Evolutionary conservation across 1,284 basidiomycete species (phyloP), one percentile per base, ranked within the genome.

Genomic region (Ceratorhiza oryzae-sativae): DNA sequence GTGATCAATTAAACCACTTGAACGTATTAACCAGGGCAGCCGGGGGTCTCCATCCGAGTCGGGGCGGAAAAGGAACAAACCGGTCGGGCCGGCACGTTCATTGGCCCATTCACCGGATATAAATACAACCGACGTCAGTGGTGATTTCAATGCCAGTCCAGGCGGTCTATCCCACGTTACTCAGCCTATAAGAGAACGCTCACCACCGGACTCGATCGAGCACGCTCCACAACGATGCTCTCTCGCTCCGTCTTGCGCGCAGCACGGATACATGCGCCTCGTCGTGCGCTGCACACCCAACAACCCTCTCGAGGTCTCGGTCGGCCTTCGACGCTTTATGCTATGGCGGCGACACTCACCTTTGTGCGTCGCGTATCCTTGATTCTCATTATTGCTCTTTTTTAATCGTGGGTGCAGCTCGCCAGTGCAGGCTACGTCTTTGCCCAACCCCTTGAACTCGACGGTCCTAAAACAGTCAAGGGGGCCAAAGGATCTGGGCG

Each of bases 171-270:
- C 32, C 25, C 53, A 34, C 48, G 48, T 51, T 51, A 51, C 15
- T 25, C 25, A 8, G 27, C 25, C 6, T 51, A 51, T 51, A 51
- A 51, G 48, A 51, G 4, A 45, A 18, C n/a, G n/a, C 42, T 45
- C 15, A 18, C 42, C 42, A 45, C 42, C n/a, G 6, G 36, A 5
- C 42, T 45, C 15, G 42, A 45, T 18, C n/a, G 42, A 18, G 15
- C n/a, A 6, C n/a, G 3, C 10, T 45, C 42, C 18, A 45, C 42
- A 45, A 45, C 15, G 15, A 68, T 68, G 65, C 65, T 68, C 6
- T 68, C 65, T 10, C 65, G 53, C 41, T 68, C 65, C 23, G 51
- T 58, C 18, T 58, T 58, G 4, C 65, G 65, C 27, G 46, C 65
- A 8, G 51, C 51, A 15, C 18, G 49, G 15, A 34, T 51, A 13